Evolutionary conservation across 768 basidiomycete species (phyloP).

Genomic region (Holtermanniella nyarrowii): DNA sequence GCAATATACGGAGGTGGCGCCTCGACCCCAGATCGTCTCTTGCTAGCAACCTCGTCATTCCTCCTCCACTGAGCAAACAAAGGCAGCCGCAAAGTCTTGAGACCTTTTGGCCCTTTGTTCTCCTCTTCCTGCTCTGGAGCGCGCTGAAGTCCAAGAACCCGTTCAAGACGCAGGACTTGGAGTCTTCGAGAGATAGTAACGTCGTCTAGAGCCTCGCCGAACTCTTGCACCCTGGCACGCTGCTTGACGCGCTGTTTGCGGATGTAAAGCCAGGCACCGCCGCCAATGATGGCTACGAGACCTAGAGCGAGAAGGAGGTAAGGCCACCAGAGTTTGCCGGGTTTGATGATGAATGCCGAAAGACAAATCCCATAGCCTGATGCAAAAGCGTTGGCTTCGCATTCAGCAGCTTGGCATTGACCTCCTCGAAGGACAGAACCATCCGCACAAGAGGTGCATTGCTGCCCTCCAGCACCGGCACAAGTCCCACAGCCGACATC

Average conservation of each 20-base stretch:
- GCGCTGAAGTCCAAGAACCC: not conserved
- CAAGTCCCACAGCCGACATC: slow-evolving; percentile 25
- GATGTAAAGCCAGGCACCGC: slow-evolving; percentile 21
- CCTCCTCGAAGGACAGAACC: slow-evolving; percentile 23
- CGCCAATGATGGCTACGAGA: slow-evolving; percentile 4
- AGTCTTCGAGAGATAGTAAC: slow-evolving; percentile 2
- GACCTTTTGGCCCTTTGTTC: not conserved
- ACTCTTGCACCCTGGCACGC: slow-evolving; percentile 20
- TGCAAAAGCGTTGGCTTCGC: slow-evolving; percentile 12
- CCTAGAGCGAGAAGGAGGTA: slow-evolving; percentile 9
- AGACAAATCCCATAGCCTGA: slow-evolving; percentile 21
- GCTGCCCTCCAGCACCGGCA: slow-evolving; percentile 3
- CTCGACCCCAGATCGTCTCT: not conserved
- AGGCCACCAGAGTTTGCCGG: slow-evolving; percentile 10
- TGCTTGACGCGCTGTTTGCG: slow-evolving; percentile 17
- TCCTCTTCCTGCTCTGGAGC: not conserved
- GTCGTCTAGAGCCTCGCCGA: slow-evolving; percentile 24
- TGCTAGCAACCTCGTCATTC: not conserved
- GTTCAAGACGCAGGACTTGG: not conserved
- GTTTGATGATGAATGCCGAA: slow-evolving; percentile 10
- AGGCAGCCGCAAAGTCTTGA: not conserved
- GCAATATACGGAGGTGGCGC: not conserved
- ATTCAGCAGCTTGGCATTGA: slow-evolving; percentile 14
- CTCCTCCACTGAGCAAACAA: not conserved
- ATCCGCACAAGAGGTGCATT: slow-evolving; percentile 31